A percentile compares a stretch with the other conserved stretches of the same genome.
These are phyloP conservation scores for Chalaropsis ovoidea DNA, from an alignment of 2,329 filamentous ascomycete genomes.

Conservation along the genomic window DNA sequence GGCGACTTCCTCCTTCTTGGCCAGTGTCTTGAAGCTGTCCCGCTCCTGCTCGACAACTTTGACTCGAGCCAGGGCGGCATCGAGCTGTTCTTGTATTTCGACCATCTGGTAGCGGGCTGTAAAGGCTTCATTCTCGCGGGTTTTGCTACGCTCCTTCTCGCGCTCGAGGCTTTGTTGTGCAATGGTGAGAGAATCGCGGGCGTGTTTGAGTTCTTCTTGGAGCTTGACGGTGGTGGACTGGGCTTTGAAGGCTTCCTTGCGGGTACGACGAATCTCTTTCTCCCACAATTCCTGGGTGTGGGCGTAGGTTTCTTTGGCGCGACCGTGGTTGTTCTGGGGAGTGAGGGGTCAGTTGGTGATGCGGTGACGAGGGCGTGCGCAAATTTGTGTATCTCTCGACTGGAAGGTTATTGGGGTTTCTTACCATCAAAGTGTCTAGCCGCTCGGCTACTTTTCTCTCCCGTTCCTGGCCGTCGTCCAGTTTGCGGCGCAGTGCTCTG, in stretches of 20 bases:
- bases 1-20: slow-evolving; percentile 63
- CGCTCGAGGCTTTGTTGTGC: slow-evolving; percentile 50
- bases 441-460: slow-evolving; percentile 58
- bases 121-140: slow-evolving; percentile 60
- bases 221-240: slow-evolving; percentile 58
- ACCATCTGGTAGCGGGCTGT: slow-evolving; percentile 55
- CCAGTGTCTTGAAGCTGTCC: slow-evolving; percentile 60
- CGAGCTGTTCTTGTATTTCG: slow-evolving; percentile 55
- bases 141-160: slow-evolving; percentile 52
- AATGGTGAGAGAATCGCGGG: slow-evolving; percentile 45
- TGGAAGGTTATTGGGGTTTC: slow-evolving; percentile 29
- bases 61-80: slow-evolving; percentile 52
- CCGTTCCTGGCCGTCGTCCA: slow-evolving; percentile 55
- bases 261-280: slow-evolving; percentile 58
- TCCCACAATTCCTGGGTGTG: slow-evolving; percentile 60
- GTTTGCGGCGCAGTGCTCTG: slow-evolving; percentile 44
- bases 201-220: slow-evolving; percentile 62
- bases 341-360: slow-evolving; percentile 18
- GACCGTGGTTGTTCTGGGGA: slow-evolving; percentile 56
- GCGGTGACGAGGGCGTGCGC: not conserved
- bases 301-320: slow-evolving; percentile 58
- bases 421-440: slow-evolving; percentile 59
- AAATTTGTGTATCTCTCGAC: not conserved
- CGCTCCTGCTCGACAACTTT: slow-evolving; percentile 62
- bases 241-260: slow-evolving; percentile 67